phyloP scores from a whole-genome alignment of 768 basidiomycete species.

The Russula griseocarnosa region DNA sequence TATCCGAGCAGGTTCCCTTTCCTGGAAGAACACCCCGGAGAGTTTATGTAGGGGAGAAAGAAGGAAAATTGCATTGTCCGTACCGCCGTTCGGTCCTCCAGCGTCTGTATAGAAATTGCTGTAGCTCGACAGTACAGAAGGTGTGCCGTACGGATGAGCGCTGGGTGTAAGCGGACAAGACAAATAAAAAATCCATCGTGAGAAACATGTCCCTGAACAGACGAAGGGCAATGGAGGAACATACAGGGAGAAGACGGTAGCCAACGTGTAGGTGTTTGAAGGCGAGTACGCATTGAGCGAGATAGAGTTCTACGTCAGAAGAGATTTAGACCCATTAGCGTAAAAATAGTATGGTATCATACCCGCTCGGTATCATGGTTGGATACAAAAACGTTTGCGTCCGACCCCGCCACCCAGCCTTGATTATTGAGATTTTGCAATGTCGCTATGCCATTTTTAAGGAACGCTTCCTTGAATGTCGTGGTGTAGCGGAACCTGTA shows the following conservation, averaged over 20 bases:
- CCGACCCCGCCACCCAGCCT: slow-evolving; percentile 53
- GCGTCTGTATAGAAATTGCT: slow-evolving; percentile 45
- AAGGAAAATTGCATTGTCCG: background rate
- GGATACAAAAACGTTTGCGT: slow-evolving; percentile 61
- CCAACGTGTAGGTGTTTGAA: slow-evolving; percentile 59
- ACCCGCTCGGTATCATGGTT: slow-evolving; percentile 69
- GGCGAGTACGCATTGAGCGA: slow-evolving; percentile 59
- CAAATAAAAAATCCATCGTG: background rate
- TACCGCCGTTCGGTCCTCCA: slow-evolving; percentile 59
- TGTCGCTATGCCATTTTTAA: slow-evolving; percentile 46
- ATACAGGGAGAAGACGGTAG: slow-evolving; percentile 55
- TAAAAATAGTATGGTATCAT: slow-evolving; percentile 19
- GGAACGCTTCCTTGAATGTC: slow-evolving; percentile 50
- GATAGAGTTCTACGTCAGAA: slow-evolving; percentile 40
- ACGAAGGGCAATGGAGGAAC: background rate
- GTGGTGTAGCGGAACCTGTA: slow-evolving; percentile 55
- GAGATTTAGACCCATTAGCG: no score
- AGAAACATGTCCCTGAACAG: background rate
- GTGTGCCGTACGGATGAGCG: slow-evolving; percentile 64
- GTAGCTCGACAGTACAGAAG: slow-evolving; percentile 60
- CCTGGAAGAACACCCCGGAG: slow-evolving; percentile 31
- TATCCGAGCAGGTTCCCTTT: slow-evolving; percentile 48
- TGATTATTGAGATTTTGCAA: slow-evolving; percentile 50
- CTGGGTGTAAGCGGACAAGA: slow-evolving; percentile 11
- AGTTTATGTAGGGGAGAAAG: background rate